Percentiles rank a stretch among this genome's conserved stretches.
phyloP scores from a whole-genome alignment of 2,329 filamentous ascomycete genomes.

The Elsinoe fawcettii region DNA sequence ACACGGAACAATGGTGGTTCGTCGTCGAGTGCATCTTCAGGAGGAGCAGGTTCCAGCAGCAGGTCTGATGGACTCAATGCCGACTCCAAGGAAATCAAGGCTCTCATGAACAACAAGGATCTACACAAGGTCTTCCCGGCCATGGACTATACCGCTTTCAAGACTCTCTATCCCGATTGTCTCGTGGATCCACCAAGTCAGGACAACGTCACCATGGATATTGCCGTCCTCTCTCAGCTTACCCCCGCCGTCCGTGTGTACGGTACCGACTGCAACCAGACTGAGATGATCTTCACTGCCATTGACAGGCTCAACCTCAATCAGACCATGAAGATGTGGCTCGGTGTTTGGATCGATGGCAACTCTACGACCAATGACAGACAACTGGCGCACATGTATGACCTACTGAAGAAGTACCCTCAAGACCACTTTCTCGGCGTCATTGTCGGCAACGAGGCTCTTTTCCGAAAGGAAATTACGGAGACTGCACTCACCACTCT shows the following conservation, averaged over 20 bases:
- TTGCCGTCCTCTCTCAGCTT: slow-evolving; percentile 82
- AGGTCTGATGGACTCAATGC: slow-evolving; percentile 58
- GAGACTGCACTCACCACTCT: slow-evolving; percentile 54
- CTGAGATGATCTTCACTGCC: slow-evolving; percentile 81
- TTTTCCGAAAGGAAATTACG: slow-evolving; percentile 59
- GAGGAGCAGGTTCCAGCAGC: slow-evolving; percentile 16
- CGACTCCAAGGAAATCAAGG: slow-evolving; percentile 70
- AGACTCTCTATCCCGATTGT: slow-evolving; percentile 84
- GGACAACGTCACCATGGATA: slow-evolving; percentile 87
- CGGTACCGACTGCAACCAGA: slow-evolving; percentile 96
- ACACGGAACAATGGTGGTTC: slow-evolving; percentile 24
- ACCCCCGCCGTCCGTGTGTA: slow-evolving; percentile 85
- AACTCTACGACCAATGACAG: slow-evolving; percentile 77
- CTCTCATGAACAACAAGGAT: slow-evolving; percentile 68
- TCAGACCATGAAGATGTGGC: slow-evolving; percentile 76
- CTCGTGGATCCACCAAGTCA: slow-evolving; percentile 69
- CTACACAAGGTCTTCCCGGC: slow-evolving; percentile 92
- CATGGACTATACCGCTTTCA: slow-evolving; percentile 89
- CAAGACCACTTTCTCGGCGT: slow-evolving; percentile 50
- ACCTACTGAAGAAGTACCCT: slow-evolving; percentile 61
- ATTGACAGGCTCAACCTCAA: slow-evolving; percentile 64
- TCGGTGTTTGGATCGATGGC: slow-evolving; percentile 85
- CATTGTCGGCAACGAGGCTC: slow-evolving; percentile 57
- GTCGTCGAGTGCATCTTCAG: slow-evolving; percentile 20
- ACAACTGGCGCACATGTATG: slow-evolving; percentile 77